Base-by-base conservation (phyloP, 2,329 filamentous ascomycete genomes). In the Clonostachys byssicola region DNA sequence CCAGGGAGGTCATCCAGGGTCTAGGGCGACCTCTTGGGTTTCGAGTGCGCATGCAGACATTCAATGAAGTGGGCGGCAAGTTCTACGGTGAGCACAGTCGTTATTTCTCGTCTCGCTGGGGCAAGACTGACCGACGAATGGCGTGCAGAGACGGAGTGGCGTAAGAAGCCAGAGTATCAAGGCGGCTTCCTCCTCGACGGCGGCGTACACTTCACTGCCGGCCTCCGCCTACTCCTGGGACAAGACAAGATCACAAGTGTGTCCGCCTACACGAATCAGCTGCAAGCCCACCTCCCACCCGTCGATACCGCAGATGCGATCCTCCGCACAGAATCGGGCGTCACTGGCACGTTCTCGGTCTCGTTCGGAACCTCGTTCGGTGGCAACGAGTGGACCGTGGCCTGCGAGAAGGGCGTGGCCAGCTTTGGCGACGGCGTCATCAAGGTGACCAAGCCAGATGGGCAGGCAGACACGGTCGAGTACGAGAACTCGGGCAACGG, bases 141-240 rank as follows among this genome's bases (percentile, higher is more conserved):
- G n/a, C 34, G n/a, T 36, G 34, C 34, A 36, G 34, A 10, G 34
- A 36, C 34, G 10, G 34, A 36, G 34, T 36, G 34, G 34, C 34
- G 34, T n/a, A 44, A 85, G 62, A 75, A 68, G 47, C 87, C 88
- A 2, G 72, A 78, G 45, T 80, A 89, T 60, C 86, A 90, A 64
- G 88, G 88, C 47, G 88, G 88, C 0, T 91, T 90, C 60, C 62
- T 91, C 47, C 77, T 92, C 3, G 88, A 92, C 58, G 86, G 81
- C 13, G 88, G 88, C 40, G 85, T 92, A 23, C 88, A 92, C 63
- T 84, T 80, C 50, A 71, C 83, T 7, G 87, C 87, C 8, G 82
- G 68, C 0, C n/a, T n/a, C 10, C 34, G 34, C 34, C 34, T 36
- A 10, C 34, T 36, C 34, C 10, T 10, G 34, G 34, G 10, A n/a